These are phyloP conservation scores for Coemansia sp. DNA, from an alignment of 192 early-diverging fungal genomes.

Conservation along the genomic window DNA sequence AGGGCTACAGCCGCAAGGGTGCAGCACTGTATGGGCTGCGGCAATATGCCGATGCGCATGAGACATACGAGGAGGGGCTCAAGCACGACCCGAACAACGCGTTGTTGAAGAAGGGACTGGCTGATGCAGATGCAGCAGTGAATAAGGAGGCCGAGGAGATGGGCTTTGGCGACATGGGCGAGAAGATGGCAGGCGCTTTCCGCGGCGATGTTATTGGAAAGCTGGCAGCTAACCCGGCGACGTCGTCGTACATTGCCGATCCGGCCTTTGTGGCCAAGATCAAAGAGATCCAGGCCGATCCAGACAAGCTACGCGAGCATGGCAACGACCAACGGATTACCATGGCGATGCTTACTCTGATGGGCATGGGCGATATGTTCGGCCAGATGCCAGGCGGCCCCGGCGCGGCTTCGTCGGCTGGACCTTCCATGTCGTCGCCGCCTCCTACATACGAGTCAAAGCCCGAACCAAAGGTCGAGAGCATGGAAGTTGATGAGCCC, in stretches of 20 bases:
- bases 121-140: conserved; percentile 70
- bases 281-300: conserved; percentile 73
- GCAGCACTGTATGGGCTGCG: conserved; percentile 80
- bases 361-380: conserved; percentile 66
- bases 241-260: conserved; percentile 68
- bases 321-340: conserved; percentile 85
- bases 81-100: conserved; percentile 78
- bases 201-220: conserved; percentile 72
- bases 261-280: conserved; percentile 76
- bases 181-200: conserved; percentile 55
- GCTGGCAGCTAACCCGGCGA: conserved; percentile 81
- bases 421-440: conserved; percentile 8
- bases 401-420: conserved; percentile 17
- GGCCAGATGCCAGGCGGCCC: conserved; percentile 36
- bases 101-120: conserved; percentile 70
- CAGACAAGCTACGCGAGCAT: conserved; percentile 64
- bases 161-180: conserved; percentile 32
- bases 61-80: conserved; percentile 75
- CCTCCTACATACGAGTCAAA: conserved; percentile 17
- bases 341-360: conserved; percentile 69
- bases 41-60: conserved; percentile 67
- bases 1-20: conserved; percentile 90
- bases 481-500: conserved; percentile 49
- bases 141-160: conserved; percentile 34
- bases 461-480: conserved; percentile 12